phyloP scores from a whole-genome alignment of 176 grass and related monocot species.

The Zizania latifolia region DNA sequence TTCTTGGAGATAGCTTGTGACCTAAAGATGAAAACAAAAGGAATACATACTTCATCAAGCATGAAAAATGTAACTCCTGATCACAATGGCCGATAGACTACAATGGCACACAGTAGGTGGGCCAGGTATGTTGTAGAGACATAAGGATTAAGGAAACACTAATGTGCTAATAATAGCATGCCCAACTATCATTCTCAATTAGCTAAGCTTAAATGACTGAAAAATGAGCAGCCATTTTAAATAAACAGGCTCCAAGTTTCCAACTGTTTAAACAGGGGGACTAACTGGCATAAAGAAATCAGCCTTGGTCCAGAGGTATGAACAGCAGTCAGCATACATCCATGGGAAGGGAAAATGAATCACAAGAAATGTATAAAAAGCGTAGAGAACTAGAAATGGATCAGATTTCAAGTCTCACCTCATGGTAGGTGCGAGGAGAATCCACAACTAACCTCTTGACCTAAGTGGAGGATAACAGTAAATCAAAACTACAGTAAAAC shows the following conservation, averaged over 20 bases:
- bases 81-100: not conserved
- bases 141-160: not conserved
- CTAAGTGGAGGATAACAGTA: slow-evolving; percentile 37
- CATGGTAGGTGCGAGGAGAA: slow-evolving; percentile 89
- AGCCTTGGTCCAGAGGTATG: not conserved
- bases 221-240: slow-evolving; percentile 15
- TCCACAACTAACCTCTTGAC: slow-evolving; percentile 84
- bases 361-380: slow-evolving; percentile 17
- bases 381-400: slow-evolving; percentile 2
- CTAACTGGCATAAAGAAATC: slow-evolving; percentile 10
- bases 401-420: slow-evolving; percentile 35
- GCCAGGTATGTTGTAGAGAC: not conserved
- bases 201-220: not conserved
- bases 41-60: not conserved
- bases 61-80: slow-evolving; percentile 9
- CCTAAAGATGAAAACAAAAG: slow-evolving; percentile 40
- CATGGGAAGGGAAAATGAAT: not conserved
- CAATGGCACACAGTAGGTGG: slow-evolving; percentile 2
- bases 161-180: not conserved
- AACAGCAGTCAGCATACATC: not conserved
- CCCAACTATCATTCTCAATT: not conserved
- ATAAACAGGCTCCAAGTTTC: slow-evolving; percentile 2
- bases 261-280: not conserved
- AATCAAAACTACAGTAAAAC: slow-evolving; percentile 19
- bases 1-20: slow-evolving; percentile 82